Evolutionary conservation across 805 yeast genomes (phyloP).

Genomic region (Sungouiozyma intestinalis): DNA sequence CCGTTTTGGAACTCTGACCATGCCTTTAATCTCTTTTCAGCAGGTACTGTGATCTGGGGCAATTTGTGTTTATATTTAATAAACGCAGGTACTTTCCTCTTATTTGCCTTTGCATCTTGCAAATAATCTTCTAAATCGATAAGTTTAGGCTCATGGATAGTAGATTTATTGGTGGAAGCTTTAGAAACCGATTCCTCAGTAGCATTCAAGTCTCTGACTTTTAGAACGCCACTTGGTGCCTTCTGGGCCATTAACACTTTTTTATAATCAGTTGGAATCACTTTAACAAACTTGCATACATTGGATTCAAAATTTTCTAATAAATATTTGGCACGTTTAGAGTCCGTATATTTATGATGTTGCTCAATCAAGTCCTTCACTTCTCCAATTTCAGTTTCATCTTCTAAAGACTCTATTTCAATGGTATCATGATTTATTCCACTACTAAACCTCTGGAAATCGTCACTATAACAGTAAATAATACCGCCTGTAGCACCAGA

Average conservation of each 20-base stretch:
- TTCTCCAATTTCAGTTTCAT: conserved; percentile 89
- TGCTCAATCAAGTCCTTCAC: conserved; percentile 89
- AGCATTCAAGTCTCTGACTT: conserved; percentile 62
- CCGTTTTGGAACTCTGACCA: conserved; percentile 87
- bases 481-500: conserved; percentile 99
- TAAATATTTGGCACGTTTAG: conserved; percentile 78
- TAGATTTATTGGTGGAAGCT: conserved; percentile 24
- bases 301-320: conserved; percentile 81
- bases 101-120: conserved; percentile 51
- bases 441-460: conserved; percentile 69
- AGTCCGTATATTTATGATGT: conserved; percentile 88
- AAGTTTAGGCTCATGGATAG: conserved; percentile 65
- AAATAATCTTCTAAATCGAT: conserved; percentile 85
- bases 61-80: conserved; percentile 70
- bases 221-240: conserved; percentile 45
- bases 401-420: conserved; percentile 64
- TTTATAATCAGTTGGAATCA: conserved; percentile 86
- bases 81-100: conserved; percentile 44
- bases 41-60: conserved; percentile 12
- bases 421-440: conserved; percentile 76
- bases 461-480: conserved; percentile 91
- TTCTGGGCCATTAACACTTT: conserved; percentile 66
- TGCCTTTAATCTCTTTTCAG: conserved; percentile 68
- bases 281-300: conserved; percentile 84
- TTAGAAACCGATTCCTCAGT: background rate